Conservation (phyloP, 2,329 filamentous ascomycete genomes). For the Macroventuria anomochaeta region DNA sequence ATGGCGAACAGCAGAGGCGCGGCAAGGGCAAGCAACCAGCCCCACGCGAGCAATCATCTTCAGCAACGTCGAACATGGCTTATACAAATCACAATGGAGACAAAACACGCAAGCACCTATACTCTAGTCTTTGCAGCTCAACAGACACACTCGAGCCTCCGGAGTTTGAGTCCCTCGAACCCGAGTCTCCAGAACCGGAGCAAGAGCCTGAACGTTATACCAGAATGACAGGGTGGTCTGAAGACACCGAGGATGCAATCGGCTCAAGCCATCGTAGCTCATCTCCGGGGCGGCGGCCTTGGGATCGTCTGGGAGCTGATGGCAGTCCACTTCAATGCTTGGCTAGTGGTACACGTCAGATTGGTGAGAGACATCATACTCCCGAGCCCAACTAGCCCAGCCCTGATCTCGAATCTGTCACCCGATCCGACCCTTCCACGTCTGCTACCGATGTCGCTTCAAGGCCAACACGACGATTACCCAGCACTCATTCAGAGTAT, state of each 20-base stretch:
- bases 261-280: too few relatives aligned
- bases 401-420: too few relatives aligned
- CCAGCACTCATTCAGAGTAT: neutral
- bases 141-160: neutral
- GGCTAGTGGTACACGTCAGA: too few relatives aligned
- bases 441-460: neutral
- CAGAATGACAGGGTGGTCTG: neutral
- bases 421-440: too few relatives aligned
- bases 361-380: too few relatives aligned
- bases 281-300: too few relatives aligned
- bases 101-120: neutral
- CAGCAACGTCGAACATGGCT: neutral
- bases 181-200: neutral
- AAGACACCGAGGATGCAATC: neutral
- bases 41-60: neutral
- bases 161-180: too few relatives aligned
- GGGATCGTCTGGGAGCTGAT: too few relatives aligned
- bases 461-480: neutral
- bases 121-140: neutral
- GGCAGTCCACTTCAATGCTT: too few relatives aligned
- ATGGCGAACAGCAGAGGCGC: neutral
- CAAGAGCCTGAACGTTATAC: neutral
- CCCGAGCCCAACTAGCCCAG: too few relatives aligned
- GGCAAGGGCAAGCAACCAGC: slow-evolving; percentile 1
- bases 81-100: neutral